A percentile compares a stretch with the other conserved stretches of the same genome.
Evolutionary conservation across 2,329 filamentous ascomycete genomes (phyloP).

Genomic region (Colletotrichum noveboracense): DNA sequence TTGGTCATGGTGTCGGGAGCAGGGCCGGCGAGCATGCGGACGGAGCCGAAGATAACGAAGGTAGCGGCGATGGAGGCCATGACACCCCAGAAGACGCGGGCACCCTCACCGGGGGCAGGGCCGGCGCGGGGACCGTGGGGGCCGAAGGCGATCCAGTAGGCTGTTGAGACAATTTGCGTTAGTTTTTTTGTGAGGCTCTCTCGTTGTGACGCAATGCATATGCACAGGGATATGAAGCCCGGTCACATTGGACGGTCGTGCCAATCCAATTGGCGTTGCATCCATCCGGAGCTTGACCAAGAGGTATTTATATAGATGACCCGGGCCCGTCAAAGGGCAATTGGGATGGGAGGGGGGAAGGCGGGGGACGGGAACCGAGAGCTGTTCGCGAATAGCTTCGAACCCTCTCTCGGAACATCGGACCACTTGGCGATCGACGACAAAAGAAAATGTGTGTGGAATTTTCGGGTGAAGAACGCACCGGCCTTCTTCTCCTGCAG

Average conservation of each 20-base stretch:
- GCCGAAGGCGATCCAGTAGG: conserved; percentile 99
- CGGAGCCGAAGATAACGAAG: conserved; percentile 72
- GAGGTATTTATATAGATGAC: neutral
- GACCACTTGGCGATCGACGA: conserved; percentile 3
- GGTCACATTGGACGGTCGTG: neutral
- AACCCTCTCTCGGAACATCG: neutral
- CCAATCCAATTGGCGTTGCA: conserved; percentile 6
- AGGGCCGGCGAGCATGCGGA: conserved; percentile 75
- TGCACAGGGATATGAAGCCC: conserved; percentile 6
- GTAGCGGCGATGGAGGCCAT: conserved; percentile 70
- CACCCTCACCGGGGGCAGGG: conserved; percentile 82
- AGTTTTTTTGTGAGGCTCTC: conserved; percentile 28
- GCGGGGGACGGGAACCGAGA: neutral
- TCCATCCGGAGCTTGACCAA: neutral
- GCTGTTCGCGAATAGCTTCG: neutral
- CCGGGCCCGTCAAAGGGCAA: neutral
- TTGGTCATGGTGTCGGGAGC: conserved; percentile 88
- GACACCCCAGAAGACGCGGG: conserved; percentile 79
- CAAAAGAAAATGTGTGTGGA: neutral
- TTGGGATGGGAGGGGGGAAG: neutral
- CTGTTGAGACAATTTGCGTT: conserved; percentile 58
- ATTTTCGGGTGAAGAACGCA: conserved; percentile 59
- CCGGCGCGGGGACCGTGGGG: conserved; percentile 90
- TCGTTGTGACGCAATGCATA: conserved; percentile 15
- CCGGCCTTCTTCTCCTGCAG: conserved; percentile 98